Conservation (phyloP, 805 yeast genomes). For the Teunomyces gatunensis region DNA sequence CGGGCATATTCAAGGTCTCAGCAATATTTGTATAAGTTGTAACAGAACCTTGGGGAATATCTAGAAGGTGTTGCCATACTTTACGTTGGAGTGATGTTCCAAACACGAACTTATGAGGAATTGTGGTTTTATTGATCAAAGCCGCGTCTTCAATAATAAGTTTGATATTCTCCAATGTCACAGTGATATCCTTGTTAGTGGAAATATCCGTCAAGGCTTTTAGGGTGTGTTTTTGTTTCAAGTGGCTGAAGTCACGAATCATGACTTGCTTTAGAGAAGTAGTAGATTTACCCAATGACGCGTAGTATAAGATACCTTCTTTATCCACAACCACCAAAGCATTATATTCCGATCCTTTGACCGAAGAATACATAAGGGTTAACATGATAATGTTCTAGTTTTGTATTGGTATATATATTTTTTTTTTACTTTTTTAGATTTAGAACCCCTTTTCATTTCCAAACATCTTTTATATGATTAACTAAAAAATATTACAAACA, state of each 20-base stretch:
- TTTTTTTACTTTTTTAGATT: neutral
- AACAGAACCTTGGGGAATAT: slow-evolving; percentile 26
- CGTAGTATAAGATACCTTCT: slow-evolving; percentile 17
- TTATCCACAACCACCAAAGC: slow-evolving; percentile 16
- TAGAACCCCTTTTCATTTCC: neutral
- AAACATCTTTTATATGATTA: neutral
- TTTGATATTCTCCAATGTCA: slow-evolving; percentile 10
- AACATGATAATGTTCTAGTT: neutral
- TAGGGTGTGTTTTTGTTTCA: slow-evolving; percentile 1
- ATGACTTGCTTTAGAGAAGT: slow-evolving; percentile 6
- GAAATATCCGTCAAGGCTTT: neutral
- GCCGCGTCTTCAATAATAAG: slow-evolving; percentile 12
- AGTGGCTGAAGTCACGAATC: slow-evolving; percentile 12
- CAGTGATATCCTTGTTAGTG: neutral
- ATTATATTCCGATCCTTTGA: slow-evolving; percentile 6
- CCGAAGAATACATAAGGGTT: slow-evolving; percentile 12
- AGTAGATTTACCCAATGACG: slow-evolving; percentile 16
- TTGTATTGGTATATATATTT: neutral
- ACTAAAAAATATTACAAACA: slow-evolving; percentile 11
- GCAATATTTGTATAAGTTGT: slow-evolving; percentile 35
- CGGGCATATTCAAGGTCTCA: slow-evolving; percentile 22
- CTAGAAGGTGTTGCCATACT: slow-evolving; percentile 33
- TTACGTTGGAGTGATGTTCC: slow-evolving; percentile 39
- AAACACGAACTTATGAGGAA: slow-evolving; percentile 27
- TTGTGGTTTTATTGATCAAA: slow-evolving; percentile 4